These are phyloP conservation scores for Pichia cactophila DNA, from an alignment of 1,139 yeast genomes.

Conservation along the genomic window DNA sequence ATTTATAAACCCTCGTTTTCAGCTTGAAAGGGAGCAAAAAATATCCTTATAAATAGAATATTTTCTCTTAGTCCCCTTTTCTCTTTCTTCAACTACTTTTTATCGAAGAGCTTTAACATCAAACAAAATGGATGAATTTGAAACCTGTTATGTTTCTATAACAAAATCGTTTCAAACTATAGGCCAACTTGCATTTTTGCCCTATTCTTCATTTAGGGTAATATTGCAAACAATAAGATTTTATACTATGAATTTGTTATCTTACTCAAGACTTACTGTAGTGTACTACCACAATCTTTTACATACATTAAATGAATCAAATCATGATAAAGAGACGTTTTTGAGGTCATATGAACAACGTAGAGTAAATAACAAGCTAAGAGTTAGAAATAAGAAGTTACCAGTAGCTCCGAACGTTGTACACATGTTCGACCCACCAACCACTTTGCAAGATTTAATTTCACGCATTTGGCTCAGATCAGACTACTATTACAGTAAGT, in stretches of 20 bases:
- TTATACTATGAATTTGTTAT: slow-evolving; percentile 13
- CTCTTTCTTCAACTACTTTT: not conserved
- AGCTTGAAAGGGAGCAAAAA: not conserved
- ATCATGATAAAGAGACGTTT: slow-evolving; percentile 18
- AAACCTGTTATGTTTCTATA: slow-evolving; percentile 9
- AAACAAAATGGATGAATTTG: slow-evolving; percentile 8
- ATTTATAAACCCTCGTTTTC: not conserved
- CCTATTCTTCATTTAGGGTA: slow-evolving; percentile 19
- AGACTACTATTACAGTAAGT: slow-evolving; percentile 26
- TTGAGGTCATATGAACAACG: slow-evolving; percentile 17
- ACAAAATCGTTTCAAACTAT: slow-evolving; percentile 3
- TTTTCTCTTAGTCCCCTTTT: not conserved
- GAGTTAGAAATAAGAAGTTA: slow-evolving; percentile 15
- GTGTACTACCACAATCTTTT: slow-evolving; percentile 19
- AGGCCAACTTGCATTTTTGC: slow-evolving; percentile 19
- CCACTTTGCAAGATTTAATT: slow-evolving; percentile 10
- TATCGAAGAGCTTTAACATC: not conserved
- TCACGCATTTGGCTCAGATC: slow-evolving; percentile 24
- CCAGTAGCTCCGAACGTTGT: slow-evolving; percentile 16
- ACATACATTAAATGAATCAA: slow-evolving; percentile 18
- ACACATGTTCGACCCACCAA: slow-evolving; percentile 22
- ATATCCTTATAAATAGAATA: not conserved
- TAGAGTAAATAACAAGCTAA: slow-evolving; percentile 13
- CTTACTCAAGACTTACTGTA: slow-evolving; percentile 15
- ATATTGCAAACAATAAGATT: slow-evolving; percentile 16